Conservation (phyloP, 108 stramenopile species). For the Chaetoceros muelleri region DNA sequence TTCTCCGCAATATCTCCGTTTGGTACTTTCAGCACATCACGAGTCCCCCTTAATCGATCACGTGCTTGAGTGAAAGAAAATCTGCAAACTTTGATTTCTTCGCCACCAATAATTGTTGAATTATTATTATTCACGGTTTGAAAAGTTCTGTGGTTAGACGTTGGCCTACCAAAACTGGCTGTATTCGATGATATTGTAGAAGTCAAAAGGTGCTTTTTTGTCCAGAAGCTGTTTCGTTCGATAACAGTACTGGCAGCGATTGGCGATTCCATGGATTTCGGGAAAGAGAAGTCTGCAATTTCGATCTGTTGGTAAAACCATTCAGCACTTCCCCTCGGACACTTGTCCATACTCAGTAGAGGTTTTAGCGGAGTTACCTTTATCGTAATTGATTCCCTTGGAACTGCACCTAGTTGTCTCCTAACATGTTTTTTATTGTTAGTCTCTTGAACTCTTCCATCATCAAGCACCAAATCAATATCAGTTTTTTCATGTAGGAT, state of each 20-base stretch:
- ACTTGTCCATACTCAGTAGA: conserved; percentile 33
- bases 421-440: conserved; percentile 16
- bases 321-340: conserved; percentile 60
- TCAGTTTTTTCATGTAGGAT: conserved; percentile 73
- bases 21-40: conserved; percentile 66
- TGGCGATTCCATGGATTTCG: conserved; percentile 1
- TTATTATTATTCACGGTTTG: neutral
- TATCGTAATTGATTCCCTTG: conserved; percentile 64
- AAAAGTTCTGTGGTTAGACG: neutral
- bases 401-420: conserved; percentile 39
- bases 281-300: conserved; percentile 1
- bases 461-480: conserved; percentile 74
- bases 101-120: conserved; percentile 13
- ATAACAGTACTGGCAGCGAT: neutral
- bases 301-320: conserved; percentile 50
- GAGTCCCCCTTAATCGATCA: conserved; percentile 36
- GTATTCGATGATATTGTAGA: neutral
- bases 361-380: conserved; percentile 81
- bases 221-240: too few species aligned
- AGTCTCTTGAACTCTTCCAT: conserved; percentile 48
- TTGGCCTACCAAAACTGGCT: neutral
- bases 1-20: conserved; percentile 63
- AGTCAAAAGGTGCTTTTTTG: neutral
- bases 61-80: conserved; percentile 80
- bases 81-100: conserved; percentile 60